These are phyloP conservation scores for Saccharomyces mikatae DNA, from an alignment of 805 yeast species.

Conservation along the genomic window DNA sequence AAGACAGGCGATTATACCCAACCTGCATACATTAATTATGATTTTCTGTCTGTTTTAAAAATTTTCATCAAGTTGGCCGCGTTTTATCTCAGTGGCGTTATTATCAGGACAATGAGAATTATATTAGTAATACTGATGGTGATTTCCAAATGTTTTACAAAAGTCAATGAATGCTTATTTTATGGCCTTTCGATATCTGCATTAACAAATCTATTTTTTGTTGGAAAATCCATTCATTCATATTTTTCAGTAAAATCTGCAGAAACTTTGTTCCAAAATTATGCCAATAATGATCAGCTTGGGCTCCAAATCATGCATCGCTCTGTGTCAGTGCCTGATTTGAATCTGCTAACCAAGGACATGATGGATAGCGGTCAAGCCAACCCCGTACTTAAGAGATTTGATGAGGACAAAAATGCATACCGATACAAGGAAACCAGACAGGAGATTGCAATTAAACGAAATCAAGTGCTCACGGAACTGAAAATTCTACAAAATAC, in stretches of 20 bases:
- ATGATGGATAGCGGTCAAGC: slow-evolving; percentile 22
- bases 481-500: slow-evolving; percentile 55
- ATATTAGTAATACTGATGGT: slow-evolving; percentile 2
- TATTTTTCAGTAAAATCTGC: slow-evolving; percentile 55
- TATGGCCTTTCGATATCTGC: slow-evolving; percentile 38
- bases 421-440: slow-evolving; percentile 26
- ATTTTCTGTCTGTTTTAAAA: slow-evolving; percentile 6
- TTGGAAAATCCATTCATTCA: slow-evolving; percentile 42
- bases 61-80: slow-evolving; percentile 4
- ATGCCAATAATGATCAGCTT: slow-evolving; percentile 19
- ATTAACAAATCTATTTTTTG: slow-evolving; percentile 43
- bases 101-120: slow-evolving; percentile 8
- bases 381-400: slow-evolving; percentile 30
- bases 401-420: slow-evolving; percentile 13
- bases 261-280: slow-evolving; percentile 23
- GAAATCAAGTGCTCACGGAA: slow-evolving; percentile 67
- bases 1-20: background rate
- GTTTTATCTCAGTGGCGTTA: slow-evolving; percentile 4
- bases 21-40: slow-evolving; percentile 6
- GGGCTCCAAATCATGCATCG: slow-evolving; percentile 42
- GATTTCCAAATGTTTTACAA: slow-evolving; percentile 4
- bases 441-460: slow-evolving; percentile 52
- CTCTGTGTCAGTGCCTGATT: slow-evolving; percentile 54
- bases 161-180: slow-evolving; percentile 35
- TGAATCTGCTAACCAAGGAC: slow-evolving; percentile 36